phyloP scores from a whole-genome alignment of 2,329 filamentous ascomycete genomes.

The Ilyonectria destructans region DNA sequence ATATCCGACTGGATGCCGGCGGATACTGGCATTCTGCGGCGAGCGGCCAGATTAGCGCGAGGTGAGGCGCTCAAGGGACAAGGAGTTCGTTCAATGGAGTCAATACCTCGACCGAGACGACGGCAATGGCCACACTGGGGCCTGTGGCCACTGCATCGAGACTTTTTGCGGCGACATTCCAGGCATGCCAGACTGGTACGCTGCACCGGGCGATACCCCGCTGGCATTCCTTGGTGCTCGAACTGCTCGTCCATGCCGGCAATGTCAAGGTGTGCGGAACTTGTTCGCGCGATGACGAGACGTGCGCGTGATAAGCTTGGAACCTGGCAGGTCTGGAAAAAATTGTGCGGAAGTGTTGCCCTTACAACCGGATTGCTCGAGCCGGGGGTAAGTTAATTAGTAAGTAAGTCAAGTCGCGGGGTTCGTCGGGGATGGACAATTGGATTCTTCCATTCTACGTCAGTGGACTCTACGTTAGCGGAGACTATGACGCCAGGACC shows the following conservation, averaged over 20 bases:
- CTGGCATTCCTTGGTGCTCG: neutral
- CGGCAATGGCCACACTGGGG: neutral
- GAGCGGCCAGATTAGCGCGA: neutral
- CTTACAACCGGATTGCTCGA: neutral
- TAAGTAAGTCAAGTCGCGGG: neutral
- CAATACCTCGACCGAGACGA: neutral
- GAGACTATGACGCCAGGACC: neutral
- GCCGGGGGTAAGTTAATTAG: neutral
- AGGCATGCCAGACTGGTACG: neutral
- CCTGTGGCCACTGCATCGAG: neutral
- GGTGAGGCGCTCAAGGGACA: neutral
- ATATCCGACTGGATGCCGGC: neutral
- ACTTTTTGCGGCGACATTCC: neutral
- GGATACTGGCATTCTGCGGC: too few relatives aligned
- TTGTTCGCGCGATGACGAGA: neutral
- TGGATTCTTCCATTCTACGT: neutral
- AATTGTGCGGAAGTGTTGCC: neutral
- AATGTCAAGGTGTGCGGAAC: neutral
- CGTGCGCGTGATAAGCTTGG: neutral
- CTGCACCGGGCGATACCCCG: neutral
- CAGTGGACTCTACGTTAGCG: neutral
- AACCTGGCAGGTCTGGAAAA: neutral
- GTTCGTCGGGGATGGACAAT: neutral
- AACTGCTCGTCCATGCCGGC: neutral
- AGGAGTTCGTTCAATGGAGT: neutral